Evolutionary conservation across 345 rosid species (phyloP).

Genomic region (Syzygium aromaticum): DNA sequence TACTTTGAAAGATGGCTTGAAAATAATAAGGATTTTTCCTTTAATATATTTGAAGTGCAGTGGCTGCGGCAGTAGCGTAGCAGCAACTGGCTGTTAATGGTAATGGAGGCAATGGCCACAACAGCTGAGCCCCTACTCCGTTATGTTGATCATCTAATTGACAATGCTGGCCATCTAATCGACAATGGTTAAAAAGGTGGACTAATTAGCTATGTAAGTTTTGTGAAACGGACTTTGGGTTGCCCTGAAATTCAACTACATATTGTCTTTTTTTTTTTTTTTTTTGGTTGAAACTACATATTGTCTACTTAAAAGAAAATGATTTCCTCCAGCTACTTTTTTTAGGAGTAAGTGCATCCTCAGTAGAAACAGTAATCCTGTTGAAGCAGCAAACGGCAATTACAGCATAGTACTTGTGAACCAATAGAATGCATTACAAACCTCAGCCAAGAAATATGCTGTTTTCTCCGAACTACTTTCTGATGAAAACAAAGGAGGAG

Average conservation of each 20-base stretch:
- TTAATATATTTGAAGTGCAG: not conserved
- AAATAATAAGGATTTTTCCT: not conserved
- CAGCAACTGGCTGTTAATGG: not conserved
- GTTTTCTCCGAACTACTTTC: slow-evolving; percentile 62
- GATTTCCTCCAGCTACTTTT: not conserved
- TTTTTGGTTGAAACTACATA: not conserved
- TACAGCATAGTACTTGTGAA: not conserved
- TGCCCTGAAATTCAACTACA: not conserved
- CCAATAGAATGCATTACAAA: slow-evolving; percentile 20
- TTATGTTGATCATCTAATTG: not conserved
- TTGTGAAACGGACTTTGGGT: not conserved
- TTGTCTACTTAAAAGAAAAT: not conserved
- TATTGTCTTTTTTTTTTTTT: not conserved
- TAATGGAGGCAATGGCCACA: not conserved
- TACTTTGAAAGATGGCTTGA: not conserved
- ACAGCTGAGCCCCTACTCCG: not conserved
- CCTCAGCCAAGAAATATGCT: slow-evolving; percentile 80
- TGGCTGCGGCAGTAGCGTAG: not conserved
- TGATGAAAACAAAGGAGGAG: slow-evolving; percentile 66
- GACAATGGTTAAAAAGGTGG: not conserved
- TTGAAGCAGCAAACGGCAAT: not conserved
- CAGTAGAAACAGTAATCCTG: not conserved
- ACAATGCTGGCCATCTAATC: not conserved
- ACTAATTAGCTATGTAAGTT: not conserved
- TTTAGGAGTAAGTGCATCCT: not conserved